Base-by-base conservation (phyloP, 306 rosid species). In the Parietaria judaica region DNA sequence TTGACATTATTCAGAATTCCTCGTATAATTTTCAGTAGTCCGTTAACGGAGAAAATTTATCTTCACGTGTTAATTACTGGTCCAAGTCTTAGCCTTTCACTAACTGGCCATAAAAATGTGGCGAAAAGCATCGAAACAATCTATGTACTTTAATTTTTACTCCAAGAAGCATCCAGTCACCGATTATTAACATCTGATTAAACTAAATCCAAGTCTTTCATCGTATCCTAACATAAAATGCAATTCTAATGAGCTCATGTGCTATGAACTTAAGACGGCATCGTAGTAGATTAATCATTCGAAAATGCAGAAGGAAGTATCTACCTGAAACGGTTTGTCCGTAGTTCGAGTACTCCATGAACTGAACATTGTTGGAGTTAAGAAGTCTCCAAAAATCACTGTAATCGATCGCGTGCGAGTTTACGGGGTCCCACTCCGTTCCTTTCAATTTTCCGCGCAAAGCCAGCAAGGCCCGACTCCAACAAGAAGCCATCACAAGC, bases 391-490 rank as follows among this genome's bases (percentile, higher is more conserved):
- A 66, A 74, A 92, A 92, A 77, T 88, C 90, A 49, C 96, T 88
- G 54, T 76, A 92, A 56, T 82, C 80, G 68, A 92, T 92, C 78
- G 67, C 74, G 69, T 88, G 95, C 6, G 99, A 92, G 69, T 77
- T 82, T 70, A 84, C 95, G 41, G 96, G 99, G 82, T 92, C 99
- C 88, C 88, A 86, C 65, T 92, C 95, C 2, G 95, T 82, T 66
- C 96, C 99, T 79, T 73, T 88, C 51, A 92, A 72, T 77, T 88
- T 88, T 56, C 96, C 95, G 0, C 94, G 83, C 73, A 77, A 38
- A 39, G 81, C 72, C 84, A 92, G 68, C 74, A 92, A 76, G 65
- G 84, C 74, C 78, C 96, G 80, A 62, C 96, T 88, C 95, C 90
- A 86, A 13, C 66, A 47, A 38, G 99, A 88, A 73, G 99, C 99